Evolutionary conservation across 768 basidiomycete genomes (phyloP), one percentile per base, ranked within the genome.

Genomic region (Leccinum subgranulosum): DNA sequence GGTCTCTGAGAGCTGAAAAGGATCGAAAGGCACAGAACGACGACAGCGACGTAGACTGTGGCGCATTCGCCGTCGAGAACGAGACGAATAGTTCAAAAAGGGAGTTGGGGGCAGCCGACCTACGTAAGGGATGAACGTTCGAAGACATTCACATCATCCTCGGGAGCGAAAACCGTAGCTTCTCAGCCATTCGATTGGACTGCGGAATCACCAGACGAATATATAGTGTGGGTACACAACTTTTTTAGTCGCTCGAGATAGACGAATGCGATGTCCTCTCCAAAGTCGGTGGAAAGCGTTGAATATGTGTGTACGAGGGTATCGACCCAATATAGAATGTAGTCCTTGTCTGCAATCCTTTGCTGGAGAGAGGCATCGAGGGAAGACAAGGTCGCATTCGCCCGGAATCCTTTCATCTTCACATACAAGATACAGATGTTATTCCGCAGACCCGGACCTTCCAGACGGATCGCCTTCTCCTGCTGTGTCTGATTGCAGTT

Each of bases 401-500:
- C 12, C 15, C 17, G 6, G 21, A 14, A 14, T 39, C 36, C 17
- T 39, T 36, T 36, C 3, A 36, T 36, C 36, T 36, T 17, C 36
- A 17, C 17, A 39, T 6, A 17, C 15, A 9, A 45, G 21, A 46
- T 25, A n/a, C 28, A 19, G 48, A 39, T 17, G 31, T 43, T 59
- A 68, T 34, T 61, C 43, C 51, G 34, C 54, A 19, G 66, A 46
- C 51, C 51, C 29, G 23, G 54, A 47, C 29, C 29, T 56, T 55
- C 27, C 41, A 36, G 54, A 7, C 6, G 56, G 52, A 34, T 55
- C 56, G 2, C 57, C 60, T 21, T 70, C 70, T 47, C 39, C 57
- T 39, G 64, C 53, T 8, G 58, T 3, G 14, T 75, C 77, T 6
- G 73, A 62, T 56, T 72, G 75, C 36, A 82, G 65, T 54, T 79